Evolutionary conservation across 2,329 filamentous ascomycete genomes (phyloP).

Genomic region (Chalaropsis ovoidea): DNA sequence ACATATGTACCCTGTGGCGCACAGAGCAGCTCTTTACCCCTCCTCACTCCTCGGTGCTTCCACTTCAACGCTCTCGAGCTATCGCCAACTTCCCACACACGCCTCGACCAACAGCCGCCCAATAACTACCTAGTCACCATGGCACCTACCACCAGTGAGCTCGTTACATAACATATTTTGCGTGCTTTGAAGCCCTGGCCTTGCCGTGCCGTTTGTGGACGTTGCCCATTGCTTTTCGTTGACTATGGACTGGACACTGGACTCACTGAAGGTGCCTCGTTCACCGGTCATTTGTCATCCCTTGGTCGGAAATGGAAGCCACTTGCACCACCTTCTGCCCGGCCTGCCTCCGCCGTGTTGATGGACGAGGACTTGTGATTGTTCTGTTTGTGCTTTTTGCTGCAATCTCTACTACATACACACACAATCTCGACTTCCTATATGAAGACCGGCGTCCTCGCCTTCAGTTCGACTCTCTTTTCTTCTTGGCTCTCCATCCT

Average conservation of each 20-base stretch:
- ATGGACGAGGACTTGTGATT: neutral
- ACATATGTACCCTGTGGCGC: neutral
- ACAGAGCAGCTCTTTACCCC: neutral
- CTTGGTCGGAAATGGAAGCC: neutral
- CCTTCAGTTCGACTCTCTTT: neutral
- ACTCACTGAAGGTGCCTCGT: neutral
- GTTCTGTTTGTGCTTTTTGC: neutral
- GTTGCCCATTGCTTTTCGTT: neutral
- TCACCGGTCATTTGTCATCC: neutral
- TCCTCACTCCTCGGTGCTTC: neutral
- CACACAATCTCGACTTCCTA: neutral
- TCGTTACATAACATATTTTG: neutral
- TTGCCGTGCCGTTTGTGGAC: neutral
- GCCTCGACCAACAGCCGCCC: neutral
- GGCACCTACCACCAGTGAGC: neutral
- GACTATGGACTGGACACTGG: neutral
- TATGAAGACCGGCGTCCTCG: neutral
- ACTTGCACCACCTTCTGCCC: neutral
- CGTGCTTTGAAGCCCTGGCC: neutral
- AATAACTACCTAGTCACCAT: neutral
- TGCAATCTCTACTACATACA: neutral
- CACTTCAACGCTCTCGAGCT: neutral
- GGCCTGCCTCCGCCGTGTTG: neutral
- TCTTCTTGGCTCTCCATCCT: neutral
- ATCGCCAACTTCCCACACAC: neutral